Percentiles rank a stretch among this genome's conserved stretches.
Evolutionary conservation across 148 eudicot species (phyloP).

Genomic region (Mesembryanthemum crystallinum): DNA sequence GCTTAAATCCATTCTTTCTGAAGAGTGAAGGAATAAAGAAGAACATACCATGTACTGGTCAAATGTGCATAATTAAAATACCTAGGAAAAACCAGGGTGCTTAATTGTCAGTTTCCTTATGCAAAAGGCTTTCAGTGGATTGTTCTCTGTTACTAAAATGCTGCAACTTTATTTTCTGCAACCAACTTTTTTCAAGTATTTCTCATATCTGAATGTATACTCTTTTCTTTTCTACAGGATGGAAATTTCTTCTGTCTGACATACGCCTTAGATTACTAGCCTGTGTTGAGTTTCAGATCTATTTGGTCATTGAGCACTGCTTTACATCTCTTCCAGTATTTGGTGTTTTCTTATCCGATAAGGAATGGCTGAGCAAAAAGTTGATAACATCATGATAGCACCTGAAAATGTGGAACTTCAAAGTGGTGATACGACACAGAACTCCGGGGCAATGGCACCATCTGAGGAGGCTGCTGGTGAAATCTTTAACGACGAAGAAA

Average conservation of each 20-base stretch:
- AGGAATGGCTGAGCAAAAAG: conserved; percentile 25
- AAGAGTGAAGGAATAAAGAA: neutral
- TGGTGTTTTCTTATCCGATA: conserved; percentile 5
- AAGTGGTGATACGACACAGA: neutral
- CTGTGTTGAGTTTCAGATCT: neutral
- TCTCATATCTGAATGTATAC: neutral
- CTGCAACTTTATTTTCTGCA: neutral
- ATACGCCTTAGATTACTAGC: neutral
- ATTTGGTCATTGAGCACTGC: neutral
- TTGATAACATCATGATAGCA: conserved; percentile 9
- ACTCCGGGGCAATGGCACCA: neutral
- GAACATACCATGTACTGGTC: neutral
- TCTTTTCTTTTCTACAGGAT: conserved; percentile 8
- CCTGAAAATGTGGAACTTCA: conserved; percentile 23
- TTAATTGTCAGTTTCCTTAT: neutral
- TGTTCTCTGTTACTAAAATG: neutral
- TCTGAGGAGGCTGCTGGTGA: conserved; percentile 13
- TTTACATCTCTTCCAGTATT: conserved; percentile 9
- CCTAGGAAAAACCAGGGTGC: neutral
- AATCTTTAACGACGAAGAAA: conserved; percentile 1
- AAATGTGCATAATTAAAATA: neutral
- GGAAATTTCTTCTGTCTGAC: neutral
- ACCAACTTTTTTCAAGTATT: neutral
- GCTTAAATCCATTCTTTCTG: neutral
- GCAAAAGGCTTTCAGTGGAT: neutral